Evolutionary conservation across 129 eudicot species (phyloP), one percentile per base, ranked within the genome.

Genomic region (Oenanthe sinensis): DNA sequence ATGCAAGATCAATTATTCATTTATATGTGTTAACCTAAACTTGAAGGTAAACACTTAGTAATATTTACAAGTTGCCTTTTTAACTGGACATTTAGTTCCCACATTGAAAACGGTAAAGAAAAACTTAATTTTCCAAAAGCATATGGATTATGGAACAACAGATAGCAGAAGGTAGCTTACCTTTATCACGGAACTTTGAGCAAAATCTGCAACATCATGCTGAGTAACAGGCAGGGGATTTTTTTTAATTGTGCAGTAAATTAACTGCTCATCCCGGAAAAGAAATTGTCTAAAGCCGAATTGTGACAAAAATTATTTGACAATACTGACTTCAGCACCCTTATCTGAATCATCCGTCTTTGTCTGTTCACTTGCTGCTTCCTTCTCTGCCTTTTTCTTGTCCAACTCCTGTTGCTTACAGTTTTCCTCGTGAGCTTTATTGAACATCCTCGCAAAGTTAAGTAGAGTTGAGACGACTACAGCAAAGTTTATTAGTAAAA

Each of bases 361-460:
- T 76, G 52, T 47, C 78, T 84, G 82, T 75, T 83, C 88, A 47
- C 71, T 83, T 75, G 86, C 79, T 68, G 88, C 87, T 86, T 90
- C 94, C 83, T 87, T 91, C 76, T 87, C 98, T 28, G 86, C 94
- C 84, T 90, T 91, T 85, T 89, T 93, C 60, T 72, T 93, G 79
- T 93, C 97, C 36, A 84, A 60, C 81, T 93, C 97, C 73, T 87
- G 81, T 77, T 87, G 98, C 86, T 91, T 93, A 82, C 86, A 78
- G 55, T 93, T 93, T 77, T 93, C 98, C 71, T 90, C 91, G 33
- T 87, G 86, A 39, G 97, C 89, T 85, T 81, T 82, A 80, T 89
- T 87, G 85, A 93, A 91, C 97, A 89, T 89, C 81, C 90, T 86
- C 84, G 85, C 87, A 75, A 93, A 93, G 85, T 87, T 86, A 16